phyloP scores from a whole-genome alignment of 352 stramenopile genomes.

The Globisporangium cystogenes region DNA sequence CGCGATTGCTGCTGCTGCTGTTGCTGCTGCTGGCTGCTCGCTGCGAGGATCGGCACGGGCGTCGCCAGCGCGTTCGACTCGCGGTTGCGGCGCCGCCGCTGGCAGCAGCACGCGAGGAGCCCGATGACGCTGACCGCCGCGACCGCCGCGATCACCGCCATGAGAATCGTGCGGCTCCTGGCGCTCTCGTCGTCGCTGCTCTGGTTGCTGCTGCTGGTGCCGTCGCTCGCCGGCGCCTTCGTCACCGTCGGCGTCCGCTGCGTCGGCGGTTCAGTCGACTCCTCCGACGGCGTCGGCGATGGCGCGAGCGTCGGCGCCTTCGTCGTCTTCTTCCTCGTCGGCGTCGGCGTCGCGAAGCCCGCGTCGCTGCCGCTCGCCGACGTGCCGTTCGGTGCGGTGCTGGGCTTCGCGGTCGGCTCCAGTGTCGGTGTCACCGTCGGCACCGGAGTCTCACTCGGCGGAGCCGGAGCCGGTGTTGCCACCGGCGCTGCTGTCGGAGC shows the following conservation, averaged over 20 bases:
- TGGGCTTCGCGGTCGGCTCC: background rate
- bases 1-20: background rate
- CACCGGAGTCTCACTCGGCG: background rate
- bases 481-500: conserved; percentile 3
- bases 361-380: background rate
- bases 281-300: background rate
- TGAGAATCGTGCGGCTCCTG: conserved; percentile 10
- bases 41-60: conserved; percentile 1
- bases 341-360: background rate
- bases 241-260: conserved; percentile 4
- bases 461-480: background rate
- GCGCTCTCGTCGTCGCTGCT: background rate
- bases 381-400: background rate
- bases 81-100: conserved; percentile 1
- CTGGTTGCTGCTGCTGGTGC: conserved; percentile 3
- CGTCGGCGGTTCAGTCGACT: background rate
- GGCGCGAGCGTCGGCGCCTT: conserved; percentile 8
- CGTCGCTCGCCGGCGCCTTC: background rate
- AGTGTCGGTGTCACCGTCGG: background rate
- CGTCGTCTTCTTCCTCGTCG: conserved; percentile 7
- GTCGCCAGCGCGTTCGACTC: conserved; percentile 7
- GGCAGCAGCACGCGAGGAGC: conserved; percentile 11
- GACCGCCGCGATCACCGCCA: conserved; percentile 9
- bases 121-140: conserved; percentile 8
- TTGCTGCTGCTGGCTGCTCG: background rate